Base-by-base conservation (phyloP, 2,329 filamentous ascomycete genomes). In the Pyrenophora graminea region DNA sequence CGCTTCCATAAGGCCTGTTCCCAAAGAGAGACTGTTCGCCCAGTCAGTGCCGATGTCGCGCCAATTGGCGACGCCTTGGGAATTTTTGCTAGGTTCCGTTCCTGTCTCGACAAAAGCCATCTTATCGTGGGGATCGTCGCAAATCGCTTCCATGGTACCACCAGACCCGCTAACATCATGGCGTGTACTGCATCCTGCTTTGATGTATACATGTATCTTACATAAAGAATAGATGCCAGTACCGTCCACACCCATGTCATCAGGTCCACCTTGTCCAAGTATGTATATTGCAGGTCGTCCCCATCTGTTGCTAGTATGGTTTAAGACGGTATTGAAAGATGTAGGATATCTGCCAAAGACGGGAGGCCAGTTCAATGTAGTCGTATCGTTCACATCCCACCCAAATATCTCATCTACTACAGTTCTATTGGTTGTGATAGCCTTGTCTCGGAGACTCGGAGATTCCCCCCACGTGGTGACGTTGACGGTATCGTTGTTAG, bases 331-430 rank as follows among this genome's bases (percentile, higher is more conserved):
- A 67, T 93, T 92, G 72, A 80, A 88, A 5, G 80, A 72, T 1
- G 74, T 68, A 0, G 89, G 89, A 21, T 77, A 68, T 41, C 73
- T 80, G 2, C 79, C 71, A 42, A 77, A 77, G 0, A 76, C 68
- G 0, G 73, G 71, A 1, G 68, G 67, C 34, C 51, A 76, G 70
- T 70, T 72, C 74, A 79, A 41, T 77, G 66, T 48, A 64, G 73
- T 57, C 83, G 86, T 5, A 81, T 77, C 0, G 81, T 85, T 6
- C 1, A 19, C n/a, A 18, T 52, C 23, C 83, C 88, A 91, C 8
- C 77, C 77, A 61, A 93, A 93, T 1, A 91, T 74, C 2, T 88
- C 81, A 60, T 92, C 88, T 0, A 90, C 82, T 0, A 75, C 79
- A 0, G 89, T 74, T 1, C 55, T 59, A 41, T 68, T 69, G 1